A percentile compares a stretch with the other conserved stretches of the same genome.
phyloP scores from a whole-genome alignment of 2,329 filamentous ascomycete genomes.

The Tolypocladium tropicale region DNA sequence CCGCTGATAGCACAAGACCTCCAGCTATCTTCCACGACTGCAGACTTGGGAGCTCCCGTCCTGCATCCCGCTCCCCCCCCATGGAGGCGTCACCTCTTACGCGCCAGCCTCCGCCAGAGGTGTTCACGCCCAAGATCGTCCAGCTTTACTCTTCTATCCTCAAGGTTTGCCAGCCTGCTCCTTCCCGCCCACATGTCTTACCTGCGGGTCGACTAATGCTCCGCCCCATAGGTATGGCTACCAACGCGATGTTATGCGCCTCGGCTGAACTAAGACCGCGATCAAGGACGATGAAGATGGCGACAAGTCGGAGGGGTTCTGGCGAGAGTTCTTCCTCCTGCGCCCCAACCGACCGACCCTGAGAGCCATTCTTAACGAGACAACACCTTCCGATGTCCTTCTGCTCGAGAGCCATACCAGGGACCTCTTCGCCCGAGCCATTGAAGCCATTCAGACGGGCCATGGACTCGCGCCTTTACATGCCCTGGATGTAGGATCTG shows the following conservation, averaged over 20 bases:
- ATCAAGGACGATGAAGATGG: constrained; percentile 51
- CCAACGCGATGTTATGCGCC: constrained; percentile 5
- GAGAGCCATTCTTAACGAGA: constrained; percentile 55
- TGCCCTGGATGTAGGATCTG: constrained; percentile 67
- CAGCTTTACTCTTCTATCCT: constrained; percentile 81
- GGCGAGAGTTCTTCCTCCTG: constrained; percentile 90
- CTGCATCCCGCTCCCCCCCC: neutral
- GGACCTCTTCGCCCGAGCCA: constrained; percentile 66
- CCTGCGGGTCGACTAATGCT: constrained; percentile 4
- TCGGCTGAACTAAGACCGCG: constrained; percentile 16
- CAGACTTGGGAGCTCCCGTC: neutral
- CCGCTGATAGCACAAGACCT: neutral
- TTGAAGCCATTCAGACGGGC: constrained; percentile 55
- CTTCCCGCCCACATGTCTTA: constrained; percentile 3
- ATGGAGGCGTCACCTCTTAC: constrained; percentile 93
- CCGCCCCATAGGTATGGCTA: constrained; percentile 14
- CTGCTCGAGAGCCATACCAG: constrained; percentile 67
- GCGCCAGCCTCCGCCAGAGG: constrained; percentile 79
- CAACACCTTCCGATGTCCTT: constrained; percentile 66
- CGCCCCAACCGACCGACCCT: constrained; percentile 65
- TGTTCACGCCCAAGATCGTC: constrained; percentile 90
- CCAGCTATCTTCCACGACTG: neutral
- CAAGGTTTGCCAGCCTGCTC: constrained; percentile 39
- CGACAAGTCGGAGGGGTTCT: constrained; percentile 81
- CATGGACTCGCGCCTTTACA: constrained; percentile 57